Conservation (phyloP, 1,284 basidiomycete species). For the Trichosporon ovoides region DNA sequence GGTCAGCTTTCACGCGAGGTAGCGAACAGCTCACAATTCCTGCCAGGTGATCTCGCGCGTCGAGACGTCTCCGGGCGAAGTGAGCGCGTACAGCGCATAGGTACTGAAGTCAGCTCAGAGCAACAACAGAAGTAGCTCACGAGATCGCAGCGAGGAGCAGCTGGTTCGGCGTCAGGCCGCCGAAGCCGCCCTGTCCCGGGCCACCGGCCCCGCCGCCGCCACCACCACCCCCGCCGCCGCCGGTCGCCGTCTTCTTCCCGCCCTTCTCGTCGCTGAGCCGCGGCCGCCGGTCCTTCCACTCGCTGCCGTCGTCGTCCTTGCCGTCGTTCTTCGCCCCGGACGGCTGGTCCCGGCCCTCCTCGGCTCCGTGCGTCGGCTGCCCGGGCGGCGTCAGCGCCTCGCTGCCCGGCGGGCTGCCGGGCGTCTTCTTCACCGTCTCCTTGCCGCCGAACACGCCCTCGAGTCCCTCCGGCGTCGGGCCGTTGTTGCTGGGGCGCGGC, state of each 20-base stretch:
- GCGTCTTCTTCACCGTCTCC: background rate
- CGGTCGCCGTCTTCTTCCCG: conserved; percentile 31
- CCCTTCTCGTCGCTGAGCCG: conserved; percentile 36
- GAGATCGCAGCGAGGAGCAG: conserved; percentile 37
- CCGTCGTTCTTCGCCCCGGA: conserved; percentile 12
- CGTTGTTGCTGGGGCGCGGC: conserved; percentile 33
- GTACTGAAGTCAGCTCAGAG: conserved; percentile 23
- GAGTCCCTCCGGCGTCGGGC: conserved; percentile 39
- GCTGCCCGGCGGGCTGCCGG: conserved; percentile 1
- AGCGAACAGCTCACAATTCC: conserved; percentile 62
- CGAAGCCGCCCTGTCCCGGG: conserved; percentile 23
- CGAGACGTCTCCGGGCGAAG: conserved; percentile 32
- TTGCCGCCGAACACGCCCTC: conserved; percentile 41
- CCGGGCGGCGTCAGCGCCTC: conserved; percentile 8
- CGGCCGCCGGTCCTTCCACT: conserved; percentile 30
- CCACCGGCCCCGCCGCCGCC: conserved; percentile 33
- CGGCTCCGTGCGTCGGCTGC: conserved; percentile 32
- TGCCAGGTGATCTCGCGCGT: conserved; percentile 95
- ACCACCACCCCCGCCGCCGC: conserved; percentile 32
- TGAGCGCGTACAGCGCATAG: conserved; percentile 41
- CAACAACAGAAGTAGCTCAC: conserved; percentile 20
- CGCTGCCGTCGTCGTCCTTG: conserved; percentile 24
- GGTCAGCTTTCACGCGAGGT: conserved; percentile 7
- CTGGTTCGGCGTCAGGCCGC: conserved; percentile 46
- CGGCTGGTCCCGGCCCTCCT: conserved; percentile 27